Evolutionary conservation across 164 flowering plant genomes (phyloP).

Genomic region (grape (Vitis vinifera)): DNA sequence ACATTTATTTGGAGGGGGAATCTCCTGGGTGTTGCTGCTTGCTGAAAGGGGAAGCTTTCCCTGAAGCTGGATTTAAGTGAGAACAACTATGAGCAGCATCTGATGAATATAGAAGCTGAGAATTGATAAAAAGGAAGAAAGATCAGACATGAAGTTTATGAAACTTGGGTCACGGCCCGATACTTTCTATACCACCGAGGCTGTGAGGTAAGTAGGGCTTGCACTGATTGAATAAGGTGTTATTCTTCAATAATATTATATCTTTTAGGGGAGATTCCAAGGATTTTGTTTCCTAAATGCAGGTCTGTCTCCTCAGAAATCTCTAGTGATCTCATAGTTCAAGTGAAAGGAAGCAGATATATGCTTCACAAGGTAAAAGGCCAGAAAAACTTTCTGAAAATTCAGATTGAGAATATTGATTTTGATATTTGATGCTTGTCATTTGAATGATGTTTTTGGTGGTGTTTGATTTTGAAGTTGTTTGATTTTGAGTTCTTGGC

Average conservation of each 20-base stretch:
- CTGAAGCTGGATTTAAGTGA: conserved; percentile 12
- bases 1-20: conserved; percentile 19
- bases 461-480: background rate
- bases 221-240: background rate
- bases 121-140: conserved; percentile 2
- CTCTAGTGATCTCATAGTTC: conserved; percentile 85
- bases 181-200: conserved; percentile 78
- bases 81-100: background rate
- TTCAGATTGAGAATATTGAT: background rate
- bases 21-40: conserved; percentile 14
- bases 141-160: conserved; percentile 89
- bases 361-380: conserved; percentile 88
- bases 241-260: background rate
- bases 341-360: conserved; percentile 72
- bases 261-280: background rate
- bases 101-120: conserved; percentile 9
- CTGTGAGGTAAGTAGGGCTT: conserved; percentile 60
- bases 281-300: conserved; percentile 17
- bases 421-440: background rate
- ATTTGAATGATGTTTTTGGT: background rate
- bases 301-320: conserved; percentile 89
- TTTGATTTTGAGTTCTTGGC: background rate
- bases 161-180: conserved; percentile 96
- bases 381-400: background rate
- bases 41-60: conserved; percentile 10